Percentiles rank a stretch among this genome's conserved stretches.
Conservation (phyloP, 768 basidiomycete genomes). For the Naganishia randhawae region DNA sequence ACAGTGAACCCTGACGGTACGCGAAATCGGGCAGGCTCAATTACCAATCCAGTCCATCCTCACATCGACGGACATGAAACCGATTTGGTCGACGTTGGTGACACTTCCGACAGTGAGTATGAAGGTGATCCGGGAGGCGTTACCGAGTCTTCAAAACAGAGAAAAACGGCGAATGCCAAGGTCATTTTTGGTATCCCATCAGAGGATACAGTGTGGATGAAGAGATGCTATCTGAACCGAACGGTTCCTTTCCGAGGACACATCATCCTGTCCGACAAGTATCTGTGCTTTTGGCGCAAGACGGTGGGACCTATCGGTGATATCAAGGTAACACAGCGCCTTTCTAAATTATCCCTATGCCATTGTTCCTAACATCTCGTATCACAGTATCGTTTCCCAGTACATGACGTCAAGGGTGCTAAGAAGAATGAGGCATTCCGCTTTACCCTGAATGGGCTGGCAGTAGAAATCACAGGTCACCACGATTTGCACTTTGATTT, state of each 20-base stretch:
- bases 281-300: conserved; percentile 47
- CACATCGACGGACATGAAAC: conserved; percentile 15
- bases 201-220: conserved; percentile 37
- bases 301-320: conserved; percentile 35
- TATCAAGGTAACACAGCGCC: conserved; percentile 45
- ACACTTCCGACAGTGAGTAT: conserved; percentile 17
- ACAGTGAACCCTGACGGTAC: conserved; percentile 1
- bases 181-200: conserved; percentile 23
- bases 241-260: conserved; percentile 46
- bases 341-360: not conserved
- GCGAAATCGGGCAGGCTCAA: not conserved
- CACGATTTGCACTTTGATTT: conserved; percentile 58
- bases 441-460: conserved; percentile 51
- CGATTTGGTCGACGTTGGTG: not conserved
- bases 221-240: conserved; percentile 46
- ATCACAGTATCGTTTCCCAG: conserved; percentile 53
- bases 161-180: conserved; percentile 25
- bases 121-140: conserved; percentile 23
- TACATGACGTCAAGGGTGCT: conserved; percentile 53
- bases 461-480: conserved; percentile 56
- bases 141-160: not conserved
- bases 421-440: conserved; percentile 47
- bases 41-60: not conserved
- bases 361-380: not conserved
- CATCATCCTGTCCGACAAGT: conserved; percentile 43